phyloP scores from a whole-genome alignment of 1,139 yeast species.

The Geotrichum bryndzae region DNA sequence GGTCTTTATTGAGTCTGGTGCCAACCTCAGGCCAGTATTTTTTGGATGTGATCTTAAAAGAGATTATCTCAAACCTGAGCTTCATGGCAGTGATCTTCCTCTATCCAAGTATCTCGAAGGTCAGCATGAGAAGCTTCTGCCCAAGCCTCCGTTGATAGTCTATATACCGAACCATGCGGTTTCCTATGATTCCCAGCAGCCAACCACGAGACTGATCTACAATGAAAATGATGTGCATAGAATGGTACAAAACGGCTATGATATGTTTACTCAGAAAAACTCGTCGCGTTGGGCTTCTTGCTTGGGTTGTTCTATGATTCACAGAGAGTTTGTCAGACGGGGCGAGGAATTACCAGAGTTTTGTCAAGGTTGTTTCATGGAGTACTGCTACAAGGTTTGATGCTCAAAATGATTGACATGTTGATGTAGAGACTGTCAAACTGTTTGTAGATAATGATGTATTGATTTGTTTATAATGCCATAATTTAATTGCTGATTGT shows the following conservation, averaged over 20 bases:
- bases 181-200: constrained; percentile 43
- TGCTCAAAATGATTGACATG: background rate
- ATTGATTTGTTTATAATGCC: background rate
- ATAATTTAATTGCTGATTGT: background rate
- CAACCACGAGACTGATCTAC: constrained; percentile 43
- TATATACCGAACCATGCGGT: constrained; percentile 51
- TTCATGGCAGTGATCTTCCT: constrained; percentile 14
- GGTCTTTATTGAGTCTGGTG: constrained; percentile 50
- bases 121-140: background rate
- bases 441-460: background rate
- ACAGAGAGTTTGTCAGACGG: constrained; percentile 64
- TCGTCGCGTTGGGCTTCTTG: constrained; percentile 60
- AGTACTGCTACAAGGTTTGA: constrained; percentile 43
- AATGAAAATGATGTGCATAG: constrained; percentile 41
- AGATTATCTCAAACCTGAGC: constrained; percentile 49
- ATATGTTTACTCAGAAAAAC: constrained; percentile 42
- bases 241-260: constrained; percentile 50
- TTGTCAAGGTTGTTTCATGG: constrained; percentile 58
- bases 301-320: constrained; percentile 73
- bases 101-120: background rate
- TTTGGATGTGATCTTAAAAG: constrained; percentile 62
- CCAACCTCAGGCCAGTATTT: constrained; percentile 43
- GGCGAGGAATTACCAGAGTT: constrained; percentile 56
- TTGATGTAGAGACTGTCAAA: background rate
- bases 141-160: constrained; percentile 45